Percentiles rank a stretch among this genome's conserved stretches.
These are phyloP conservation scores for Vicia sativa DNA, from an alignment of 306 rosid genomes.

Conservation along the genomic window DNA sequence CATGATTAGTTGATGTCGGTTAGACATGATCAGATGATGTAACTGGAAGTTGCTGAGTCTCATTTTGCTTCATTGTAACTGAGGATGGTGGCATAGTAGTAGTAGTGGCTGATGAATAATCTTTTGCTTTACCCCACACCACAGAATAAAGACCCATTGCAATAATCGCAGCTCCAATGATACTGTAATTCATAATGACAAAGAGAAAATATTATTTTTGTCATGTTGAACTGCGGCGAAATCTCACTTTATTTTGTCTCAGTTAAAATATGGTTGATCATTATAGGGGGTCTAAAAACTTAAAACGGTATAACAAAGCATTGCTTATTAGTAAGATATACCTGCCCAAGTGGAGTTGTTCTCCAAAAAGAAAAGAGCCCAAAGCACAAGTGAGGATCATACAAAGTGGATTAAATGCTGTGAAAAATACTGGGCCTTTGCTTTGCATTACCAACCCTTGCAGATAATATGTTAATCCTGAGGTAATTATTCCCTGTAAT, in stretches of 20 bases:
- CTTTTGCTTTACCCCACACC: conserved; percentile 88
- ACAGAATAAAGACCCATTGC: conserved; percentile 74
- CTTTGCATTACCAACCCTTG: conserved; percentile 69
- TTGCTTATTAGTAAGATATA: background rate
- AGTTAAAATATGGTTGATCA: no score
- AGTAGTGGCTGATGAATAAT: conserved; percentile 29
- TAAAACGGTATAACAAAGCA: no score
- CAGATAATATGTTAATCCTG: conserved; percentile 65
- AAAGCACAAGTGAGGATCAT: conserved; percentile 61
- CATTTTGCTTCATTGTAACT: conserved; percentile 33
- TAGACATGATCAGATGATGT: conserved; percentile 28
- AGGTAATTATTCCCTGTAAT: conserved; percentile 64
- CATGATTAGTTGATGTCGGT: background rate
- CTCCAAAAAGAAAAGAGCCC: conserved; percentile 60
- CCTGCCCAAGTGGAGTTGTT: conserved; percentile 75
- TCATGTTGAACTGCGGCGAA: no score
- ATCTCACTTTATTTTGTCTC: no score
- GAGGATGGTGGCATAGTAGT: conserved; percentile 3
- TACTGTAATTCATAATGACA: conserved; percentile 43
- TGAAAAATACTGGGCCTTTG: conserved; percentile 71
- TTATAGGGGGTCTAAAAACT: no score
- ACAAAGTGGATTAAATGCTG: conserved; percentile 81
- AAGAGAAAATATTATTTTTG: background rate
- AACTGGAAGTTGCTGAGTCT: conserved; percentile 38
- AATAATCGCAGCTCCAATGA: conserved; percentile 65